Evolutionary conservation across 768 basidiomycete genomes (phyloP).

Genomic region (Punctularia strigosozonata): DNA sequence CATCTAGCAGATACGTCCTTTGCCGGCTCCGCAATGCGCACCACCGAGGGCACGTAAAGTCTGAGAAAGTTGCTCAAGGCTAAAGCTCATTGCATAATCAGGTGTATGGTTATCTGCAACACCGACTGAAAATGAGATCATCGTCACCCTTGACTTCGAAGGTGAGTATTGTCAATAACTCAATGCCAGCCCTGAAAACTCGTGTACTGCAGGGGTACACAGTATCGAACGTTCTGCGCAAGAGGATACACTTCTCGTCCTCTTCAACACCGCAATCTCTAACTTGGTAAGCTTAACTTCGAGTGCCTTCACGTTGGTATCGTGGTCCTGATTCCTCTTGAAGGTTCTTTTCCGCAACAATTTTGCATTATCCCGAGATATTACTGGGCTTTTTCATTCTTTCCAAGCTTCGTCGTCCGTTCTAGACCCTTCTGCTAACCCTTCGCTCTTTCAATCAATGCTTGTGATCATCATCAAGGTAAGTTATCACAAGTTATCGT

Average conservation of each 20-base stretch:
- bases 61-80: not conserved
- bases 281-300: conserved; percentile 31
- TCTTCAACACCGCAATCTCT: conserved; percentile 57
- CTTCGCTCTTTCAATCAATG: conserved; percentile 44
- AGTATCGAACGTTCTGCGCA: conserved; percentile 53
- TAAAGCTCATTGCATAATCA: conserved; percentile 3
- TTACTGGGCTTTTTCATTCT: conserved; percentile 48
- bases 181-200: not conserved
- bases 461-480: conserved; percentile 57
- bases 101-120: conserved; percentile 62
- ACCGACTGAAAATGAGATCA: conserved; percentile 38
- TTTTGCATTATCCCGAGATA: conserved; percentile 48
- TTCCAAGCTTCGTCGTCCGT: conserved; percentile 49
- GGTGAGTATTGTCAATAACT: conserved; percentile 20
- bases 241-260: conserved; percentile 49
- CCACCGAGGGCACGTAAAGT: conserved; percentile 24
- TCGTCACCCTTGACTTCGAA: conserved; percentile 57
- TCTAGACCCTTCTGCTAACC: conserved; percentile 46
- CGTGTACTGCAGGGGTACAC: conserved; percentile 33
- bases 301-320: not conserved
- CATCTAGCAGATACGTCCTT: conserved; percentile 56
- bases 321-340: not conserved
- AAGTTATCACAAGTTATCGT: no score
- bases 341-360: conserved; percentile 59
- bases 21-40: conserved; percentile 55